Conservation (phyloP, 1,284 basidiomycete species). For the Trametes hirsuta region DNA sequence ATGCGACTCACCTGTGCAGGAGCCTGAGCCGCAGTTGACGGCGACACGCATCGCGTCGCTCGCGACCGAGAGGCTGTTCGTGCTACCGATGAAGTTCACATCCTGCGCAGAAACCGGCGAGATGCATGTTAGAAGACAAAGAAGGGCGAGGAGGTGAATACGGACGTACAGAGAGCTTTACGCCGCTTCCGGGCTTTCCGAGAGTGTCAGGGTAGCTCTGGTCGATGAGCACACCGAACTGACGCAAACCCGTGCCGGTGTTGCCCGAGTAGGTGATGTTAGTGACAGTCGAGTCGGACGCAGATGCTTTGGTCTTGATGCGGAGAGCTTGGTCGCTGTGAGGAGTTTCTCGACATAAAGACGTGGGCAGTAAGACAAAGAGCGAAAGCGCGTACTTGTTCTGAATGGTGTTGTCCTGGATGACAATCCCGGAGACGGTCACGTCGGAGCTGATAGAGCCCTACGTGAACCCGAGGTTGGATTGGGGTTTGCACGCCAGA, state of each 20-base stretch:
- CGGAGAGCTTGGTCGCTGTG: constrained; percentile 43
- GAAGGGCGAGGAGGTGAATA: neutral
- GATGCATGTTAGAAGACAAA: too few species aligned
- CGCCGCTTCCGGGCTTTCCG: constrained; percentile 41
- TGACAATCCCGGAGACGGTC: constrained; percentile 49
- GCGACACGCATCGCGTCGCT: constrained; percentile 34
- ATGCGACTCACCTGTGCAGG: constrained; percentile 34
- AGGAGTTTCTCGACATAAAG: neutral
- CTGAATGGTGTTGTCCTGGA: constrained; percentile 48
- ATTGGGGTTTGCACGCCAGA: too few species aligned
- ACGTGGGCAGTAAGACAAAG: neutral
- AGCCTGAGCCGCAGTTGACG: constrained; percentile 36
- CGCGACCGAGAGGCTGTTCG: constrained; percentile 33
- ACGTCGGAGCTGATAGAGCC: constrained; percentile 54
- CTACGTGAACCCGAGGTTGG: constrained; percentile 9
- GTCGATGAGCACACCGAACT: constrained; percentile 44
- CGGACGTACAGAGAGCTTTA: constrained; percentile 31
- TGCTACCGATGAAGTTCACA: constrained; percentile 35
- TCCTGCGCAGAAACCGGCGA: constrained; percentile 15
- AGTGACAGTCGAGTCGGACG: constrained; percentile 39
- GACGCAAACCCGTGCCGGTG: constrained; percentile 31
- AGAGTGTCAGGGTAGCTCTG: constrained; percentile 44
- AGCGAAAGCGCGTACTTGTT: constrained; percentile 29
- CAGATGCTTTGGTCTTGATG: constrained; percentile 43
- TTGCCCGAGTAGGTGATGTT: constrained; percentile 42